Conservation (phyloP, 129 eudicot species). For the Pulicaria dysenterica region DNA sequence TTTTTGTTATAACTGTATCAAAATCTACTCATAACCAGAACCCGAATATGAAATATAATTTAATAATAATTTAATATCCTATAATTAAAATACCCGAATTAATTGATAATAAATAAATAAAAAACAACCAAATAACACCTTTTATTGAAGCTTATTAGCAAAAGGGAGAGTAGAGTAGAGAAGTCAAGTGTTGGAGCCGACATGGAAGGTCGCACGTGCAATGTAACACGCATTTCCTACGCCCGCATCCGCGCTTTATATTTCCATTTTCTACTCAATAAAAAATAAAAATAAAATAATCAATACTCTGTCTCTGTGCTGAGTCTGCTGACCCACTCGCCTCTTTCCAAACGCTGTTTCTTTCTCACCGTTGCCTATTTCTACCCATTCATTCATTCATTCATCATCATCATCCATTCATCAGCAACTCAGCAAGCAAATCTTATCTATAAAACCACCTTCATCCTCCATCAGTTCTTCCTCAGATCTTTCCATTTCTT, state of each 20-base stretch:
- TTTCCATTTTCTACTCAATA: background rate
- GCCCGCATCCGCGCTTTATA: constrained; percentile 38
- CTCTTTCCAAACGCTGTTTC: constrained; percentile 2
- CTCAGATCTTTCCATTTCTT: constrained; percentile 1
- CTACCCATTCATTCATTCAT: background rate
- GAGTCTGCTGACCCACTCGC: background rate
- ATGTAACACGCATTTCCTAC: constrained; percentile 37
- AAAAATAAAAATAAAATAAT: too few relatives aligned
- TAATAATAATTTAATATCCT: too few relatives aligned
- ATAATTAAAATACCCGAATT: too few relatives aligned
- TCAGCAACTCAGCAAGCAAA: background rate
- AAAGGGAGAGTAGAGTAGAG: too few relatives aligned
- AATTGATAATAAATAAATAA: too few relatives aligned
- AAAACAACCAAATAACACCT: too few relatives aligned
- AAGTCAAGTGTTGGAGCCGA: constrained; percentile 7
- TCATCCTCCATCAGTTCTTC: background rate
- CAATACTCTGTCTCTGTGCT: background rate
- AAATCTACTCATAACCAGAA: too few relatives aligned
- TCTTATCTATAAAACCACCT: background rate
- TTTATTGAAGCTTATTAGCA: too few relatives aligned
- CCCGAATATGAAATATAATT: too few relatives aligned
- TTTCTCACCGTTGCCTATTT: background rate
- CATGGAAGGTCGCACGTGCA: constrained; percentile 30
- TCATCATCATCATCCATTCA: background rate
- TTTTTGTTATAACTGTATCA: too few relatives aligned